Evolutionary conservation across 305 asterid species (phyloP), one percentile per base, ranked within the genome.

Genomic region (Lippia alba): DNA sequence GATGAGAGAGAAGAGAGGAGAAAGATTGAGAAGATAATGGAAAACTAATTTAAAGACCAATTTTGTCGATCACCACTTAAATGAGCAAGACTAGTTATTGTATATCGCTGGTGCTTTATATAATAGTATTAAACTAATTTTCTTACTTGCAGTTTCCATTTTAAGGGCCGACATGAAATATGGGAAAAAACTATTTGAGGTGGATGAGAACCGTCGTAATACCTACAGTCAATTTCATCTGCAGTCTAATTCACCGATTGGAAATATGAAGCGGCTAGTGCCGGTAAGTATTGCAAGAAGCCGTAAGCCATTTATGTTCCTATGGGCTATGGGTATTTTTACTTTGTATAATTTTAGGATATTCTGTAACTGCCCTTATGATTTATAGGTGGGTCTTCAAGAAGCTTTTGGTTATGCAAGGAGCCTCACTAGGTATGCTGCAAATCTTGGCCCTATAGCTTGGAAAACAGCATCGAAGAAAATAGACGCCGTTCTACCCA

Each of bases 161-260:
- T 76, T 91, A 78, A 87, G 86, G 83, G 97, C 97, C 66, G 99
- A 94, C 80, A 84, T 88, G 97, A 94, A 91, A 76, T 79, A 91
- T 68, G 96, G 96, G n/a, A 94, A 91, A 71, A 94, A 88, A 74
- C 87, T 86, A 32, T 83, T 94, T 61, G 71, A 84, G 1, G 82
- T 91, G 56, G 96, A 94, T 61, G 97, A 91, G 83, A 87, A 78
- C 78, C 87, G 84, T 83, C 96, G 99, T 50, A 94, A 91, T 48
- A 88, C 96, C 44, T 91, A 90, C 76, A 78, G 78, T 76, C 87
- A 84, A 46, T 85, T 68, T 78, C 81, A 75, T 58, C 76, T 86
- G 19, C 72, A 75, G 12, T 75, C 85, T 54, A 84, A 84, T 59
- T 79, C 83, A 0, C 74, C 82, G 57, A 68, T 71, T 51, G 93